Evolutionary conservation across 352 stramenopile genomes (phyloP).

Genomic region (Saprolegnia diclina): DNA sequence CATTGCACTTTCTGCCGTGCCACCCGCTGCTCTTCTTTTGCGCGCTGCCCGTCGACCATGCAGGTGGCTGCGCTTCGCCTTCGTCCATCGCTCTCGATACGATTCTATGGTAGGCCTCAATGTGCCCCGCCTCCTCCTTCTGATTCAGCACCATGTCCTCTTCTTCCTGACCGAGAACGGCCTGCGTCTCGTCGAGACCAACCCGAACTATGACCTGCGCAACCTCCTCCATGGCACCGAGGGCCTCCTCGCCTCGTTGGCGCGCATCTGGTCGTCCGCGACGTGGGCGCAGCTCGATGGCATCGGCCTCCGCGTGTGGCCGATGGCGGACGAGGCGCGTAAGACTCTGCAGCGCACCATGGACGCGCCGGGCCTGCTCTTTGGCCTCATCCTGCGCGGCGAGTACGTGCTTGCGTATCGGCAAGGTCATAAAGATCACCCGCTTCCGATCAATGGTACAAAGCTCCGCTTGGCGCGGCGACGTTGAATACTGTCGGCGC

Average conservation of each 20-base stretch:
- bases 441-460: constrained; percentile 52
- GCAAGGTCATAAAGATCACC: constrained; percentile 55
- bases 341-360: constrained; percentile 44
- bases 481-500: constrained; percentile 6
- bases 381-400: constrained; percentile 44
- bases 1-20: constrained; percentile 1
- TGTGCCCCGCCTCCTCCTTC: neutral
- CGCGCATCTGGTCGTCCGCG: constrained; percentile 38
- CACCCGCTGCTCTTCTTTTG: constrained; percentile 19
- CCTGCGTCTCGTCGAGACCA: constrained; percentile 7
- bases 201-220: constrained; percentile 52
- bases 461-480: neutral
- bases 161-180: constrained; percentile 19
- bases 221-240: constrained; percentile 62
- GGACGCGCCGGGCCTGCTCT: constrained; percentile 47
- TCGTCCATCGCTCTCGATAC: neutral
- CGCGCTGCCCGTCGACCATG: neutral
- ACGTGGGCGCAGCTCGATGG: constrained; percentile 39
- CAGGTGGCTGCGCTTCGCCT: neutral
- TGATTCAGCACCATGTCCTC: constrained; percentile 14
- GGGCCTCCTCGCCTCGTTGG: constrained; percentile 39
- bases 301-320: constrained; percentile 47
- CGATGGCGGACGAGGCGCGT: constrained; percentile 38
- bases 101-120: constrained; percentile 2
- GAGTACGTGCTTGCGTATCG: constrained; percentile 49